Evolutionary conservation across 805 yeast genomes (phyloP), one percentile per base, ranked within the genome.

Genomic region (Pichia gijzeniarum): DNA sequence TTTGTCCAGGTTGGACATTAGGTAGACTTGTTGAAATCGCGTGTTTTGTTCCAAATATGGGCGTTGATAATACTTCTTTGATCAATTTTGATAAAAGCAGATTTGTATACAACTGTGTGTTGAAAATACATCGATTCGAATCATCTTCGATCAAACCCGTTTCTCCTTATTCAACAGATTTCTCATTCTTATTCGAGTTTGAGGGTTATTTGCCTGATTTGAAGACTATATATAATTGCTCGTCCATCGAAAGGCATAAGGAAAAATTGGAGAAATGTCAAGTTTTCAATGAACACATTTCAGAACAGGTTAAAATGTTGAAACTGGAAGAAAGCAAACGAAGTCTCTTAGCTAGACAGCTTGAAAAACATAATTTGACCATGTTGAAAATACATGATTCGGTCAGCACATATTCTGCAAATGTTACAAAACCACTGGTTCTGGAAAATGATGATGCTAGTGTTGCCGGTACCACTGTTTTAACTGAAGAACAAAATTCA

Each of bases 1-100:
- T 95, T 2, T 90, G 96, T 57, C 77, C 88, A 48, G 97, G 97
- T 10, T 91, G 98, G 98, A 70, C 88, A 41, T 69, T 84, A 20
- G 91, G 85, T 54, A 79, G 95, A 49, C 66, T 91, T 51, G 60
- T 89, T 44, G 95, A 86, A 57, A 77, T 82, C 48, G 79, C 82
- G 1, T 80, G 84, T 51, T 81, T 76, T 57, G 80, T 88, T 42
- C 95, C 96, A 17, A 85, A 84, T 55, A 85, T 80, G 78, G 76
- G 82, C 42, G 72, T 78, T 34, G 80, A 74, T 48, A 77, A 81
- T 56, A 72, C 82, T 2, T 69, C 73, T 30, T 67, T 83, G 49
- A 78, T 90, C 54, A 90, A 91, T 58, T 91, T 90, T 63, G 95
- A 88, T 63, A 91, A 91, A 65, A 74, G 83, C 49, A 72, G 91